phyloP scores from a whole-genome alignment of 148 eudicot species.

The Vaccinium darrowii region DNA sequence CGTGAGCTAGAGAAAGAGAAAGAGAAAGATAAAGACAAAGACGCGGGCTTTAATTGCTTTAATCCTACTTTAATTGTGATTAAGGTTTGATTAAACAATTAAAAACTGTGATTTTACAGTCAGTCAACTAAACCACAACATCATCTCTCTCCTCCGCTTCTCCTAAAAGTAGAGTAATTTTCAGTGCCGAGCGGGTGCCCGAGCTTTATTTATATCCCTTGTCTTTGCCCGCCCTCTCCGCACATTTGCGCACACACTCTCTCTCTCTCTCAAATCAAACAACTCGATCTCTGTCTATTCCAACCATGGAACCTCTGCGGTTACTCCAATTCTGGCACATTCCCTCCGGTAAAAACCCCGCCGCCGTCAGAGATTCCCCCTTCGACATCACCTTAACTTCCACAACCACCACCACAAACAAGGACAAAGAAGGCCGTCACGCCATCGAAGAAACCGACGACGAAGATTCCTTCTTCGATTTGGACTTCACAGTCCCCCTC shows the following conservation, averaged over 20 bases:
- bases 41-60: not conserved
- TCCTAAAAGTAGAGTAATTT: no score
- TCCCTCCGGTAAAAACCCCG: conserved; percentile 10
- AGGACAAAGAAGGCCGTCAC: not conserved
- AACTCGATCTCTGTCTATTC: conserved; percentile 6
- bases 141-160: no score
- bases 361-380: not conserved
- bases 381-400: not conserved
- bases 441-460: conserved; percentile 21
- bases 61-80: not conserved
- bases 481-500: conserved; percentile 49
- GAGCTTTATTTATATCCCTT: no score
- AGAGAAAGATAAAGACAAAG: not conserved
- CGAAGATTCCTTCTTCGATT: conserved; percentile 68
- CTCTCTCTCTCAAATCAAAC: not conserved
- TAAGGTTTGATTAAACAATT: not conserved
- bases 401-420: conserved; percentile 18
- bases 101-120: no score
- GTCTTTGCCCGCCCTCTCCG: no score
- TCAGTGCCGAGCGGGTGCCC: no score
- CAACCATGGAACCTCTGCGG: conserved; percentile 49
- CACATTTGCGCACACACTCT: no score
- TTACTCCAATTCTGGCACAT: conserved; percentile 67
- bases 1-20: not conserved
- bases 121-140: no score